Base-by-base conservation (phyloP, 2,329 filamentous ascomycete genomes). In the Nemania bipapillata region DNA sequence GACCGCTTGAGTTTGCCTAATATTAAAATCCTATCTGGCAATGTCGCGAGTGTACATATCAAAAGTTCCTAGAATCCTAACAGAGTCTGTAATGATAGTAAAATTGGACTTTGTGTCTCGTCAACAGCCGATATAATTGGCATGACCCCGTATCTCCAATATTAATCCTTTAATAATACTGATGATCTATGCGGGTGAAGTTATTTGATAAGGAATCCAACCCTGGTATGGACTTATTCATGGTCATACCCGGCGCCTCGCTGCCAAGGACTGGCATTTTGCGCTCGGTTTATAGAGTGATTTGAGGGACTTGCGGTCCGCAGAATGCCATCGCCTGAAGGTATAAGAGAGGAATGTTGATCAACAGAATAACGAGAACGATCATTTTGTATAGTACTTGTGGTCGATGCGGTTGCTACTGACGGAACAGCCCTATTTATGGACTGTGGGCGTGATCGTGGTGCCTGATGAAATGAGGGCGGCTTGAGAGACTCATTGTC, bases 401-500 rank as follows among this genome's bases (percentile, higher is more conserved):
- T 54, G 6, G 61, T 64, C 17, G 75, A 77, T n/a, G 45, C 26
- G 22, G 66, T 65, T 37, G 49, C 69, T 63, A 53, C 67, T 35
- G 54, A 68, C 42, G 26, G 70, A 49, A 50, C 53, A 30, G 55
- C 57, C 35, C 59, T 60, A 24, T 57, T 68, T 9, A 63, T 52
- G 37, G 64, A 73, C 32, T 70, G 67, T n/a, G 71, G 70, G 15
- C 70, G 65, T 42, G 79, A 73, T 73, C 80, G 81, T 65, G 82
- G 82, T 65, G 81, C 79, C 69, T 84, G 83, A 75, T 80, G 82
- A 69, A 83, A 73, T 9, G 89, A 87, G 42, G 84, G 86, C 22
- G 87, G 88, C 3, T 88, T 89, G 79, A 89, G 88, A 30, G 89
- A 91, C 53, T 90, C 88, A 53, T 88, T 88, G 66, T 94, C 92